These are phyloP conservation scores for Martensiomyces pterosporus DNA, from an alignment of 192 early-diverging fungal species.

Conservation along the genomic window DNA sequence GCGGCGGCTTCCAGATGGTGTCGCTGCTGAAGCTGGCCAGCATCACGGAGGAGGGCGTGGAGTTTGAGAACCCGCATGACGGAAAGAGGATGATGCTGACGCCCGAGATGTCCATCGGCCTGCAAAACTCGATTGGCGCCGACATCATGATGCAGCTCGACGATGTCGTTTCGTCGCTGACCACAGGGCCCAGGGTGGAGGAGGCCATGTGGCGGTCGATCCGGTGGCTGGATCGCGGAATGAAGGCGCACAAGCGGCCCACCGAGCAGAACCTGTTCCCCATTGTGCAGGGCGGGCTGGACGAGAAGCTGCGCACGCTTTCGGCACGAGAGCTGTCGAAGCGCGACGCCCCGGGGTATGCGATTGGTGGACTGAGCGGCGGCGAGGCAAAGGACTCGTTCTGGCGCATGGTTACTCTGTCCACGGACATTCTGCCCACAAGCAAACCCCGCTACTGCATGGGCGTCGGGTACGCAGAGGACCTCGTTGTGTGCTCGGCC, in stretches of 20 bases:
- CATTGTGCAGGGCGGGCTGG: constrained; percentile 83
- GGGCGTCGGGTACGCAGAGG: constrained; percentile 85
- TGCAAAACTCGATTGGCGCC: constrained; percentile 84
- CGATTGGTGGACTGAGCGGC: constrained; percentile 81
- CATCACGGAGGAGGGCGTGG: constrained; percentile 81
- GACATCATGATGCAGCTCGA: constrained; percentile 93
- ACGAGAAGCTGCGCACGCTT: constrained; percentile 61
- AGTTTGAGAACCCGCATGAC: constrained; percentile 82
- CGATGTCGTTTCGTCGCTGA: constrained; percentile 81
- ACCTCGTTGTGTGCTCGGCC: constrained; percentile 80
- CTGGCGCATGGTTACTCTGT: constrained; percentile 77
- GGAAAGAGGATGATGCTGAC: constrained; percentile 77
- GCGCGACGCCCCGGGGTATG: constrained; percentile 78
- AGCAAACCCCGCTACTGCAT: constrained; percentile 88
- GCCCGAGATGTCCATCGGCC: constrained; percentile 78
- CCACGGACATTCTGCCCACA: constrained; percentile 74
- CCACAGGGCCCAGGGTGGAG: constrained; percentile 75
- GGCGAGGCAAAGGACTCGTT: constrained; percentile 84
- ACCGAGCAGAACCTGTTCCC: constrained; percentile 80
- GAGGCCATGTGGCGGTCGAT: constrained; percentile 88
- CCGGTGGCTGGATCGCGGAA: constrained; percentile 83
- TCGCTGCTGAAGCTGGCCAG: constrained; percentile 77
- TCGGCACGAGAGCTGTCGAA: constrained; percentile 78
- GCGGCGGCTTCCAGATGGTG: constrained; percentile 88
- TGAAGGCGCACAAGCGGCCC: constrained; percentile 66